phyloP scores from a whole-genome alignment of 108 stramenopile species.

The Conticribra weissflogii region DNA sequence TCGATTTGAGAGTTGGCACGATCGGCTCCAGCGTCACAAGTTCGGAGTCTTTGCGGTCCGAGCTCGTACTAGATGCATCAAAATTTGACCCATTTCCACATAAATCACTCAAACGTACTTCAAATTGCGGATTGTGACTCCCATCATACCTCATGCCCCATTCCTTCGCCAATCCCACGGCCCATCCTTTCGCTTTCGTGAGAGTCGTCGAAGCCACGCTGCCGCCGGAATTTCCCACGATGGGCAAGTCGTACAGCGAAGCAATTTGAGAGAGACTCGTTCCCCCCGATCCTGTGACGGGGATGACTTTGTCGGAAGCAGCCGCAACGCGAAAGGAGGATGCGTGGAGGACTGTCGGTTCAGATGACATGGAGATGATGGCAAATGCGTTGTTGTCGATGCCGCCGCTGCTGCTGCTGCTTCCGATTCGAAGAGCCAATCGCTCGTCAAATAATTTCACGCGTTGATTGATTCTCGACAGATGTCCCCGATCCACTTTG shows the following conservation, averaged over 20 bases:
- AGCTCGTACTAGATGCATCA: too few relatives aligned
- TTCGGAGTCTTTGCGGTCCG: too few relatives aligned
- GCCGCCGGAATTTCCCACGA: conserved; percentile 75
- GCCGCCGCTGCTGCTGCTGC: not conserved
- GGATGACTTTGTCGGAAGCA: conserved; percentile 31
- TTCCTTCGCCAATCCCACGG: conserved; percentile 51
- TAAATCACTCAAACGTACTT: not conserved
- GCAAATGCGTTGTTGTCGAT: conserved; percentile 19
- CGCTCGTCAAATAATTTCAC: conserved; percentile 29
- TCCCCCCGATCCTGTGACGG: conserved; percentile 72
- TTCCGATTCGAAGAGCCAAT: conserved; percentile 1
- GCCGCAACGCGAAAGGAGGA: conserved; percentile 30
- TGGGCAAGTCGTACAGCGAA: conserved; percentile 34
- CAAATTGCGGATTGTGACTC: conserved; percentile 11
- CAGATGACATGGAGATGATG: conserved; percentile 59
- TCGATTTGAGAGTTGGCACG: conserved; percentile 27
- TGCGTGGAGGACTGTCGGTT: conserved; percentile 36
- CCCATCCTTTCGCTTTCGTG: conserved; percentile 66
- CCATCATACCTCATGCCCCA: conserved; percentile 52
- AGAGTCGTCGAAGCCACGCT: conserved; percentile 69
- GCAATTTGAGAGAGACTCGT: conserved; percentile 56
- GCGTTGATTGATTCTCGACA: conserved; percentile 45
- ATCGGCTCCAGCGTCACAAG: not conserved
- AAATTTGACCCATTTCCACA: too few relatives aligned
- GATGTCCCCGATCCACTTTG: conserved; percentile 24